Evolutionary conservation across 2,329 filamentous ascomycete genomes (phyloP).

Genomic region (Emydomyces testavorans): DNA sequence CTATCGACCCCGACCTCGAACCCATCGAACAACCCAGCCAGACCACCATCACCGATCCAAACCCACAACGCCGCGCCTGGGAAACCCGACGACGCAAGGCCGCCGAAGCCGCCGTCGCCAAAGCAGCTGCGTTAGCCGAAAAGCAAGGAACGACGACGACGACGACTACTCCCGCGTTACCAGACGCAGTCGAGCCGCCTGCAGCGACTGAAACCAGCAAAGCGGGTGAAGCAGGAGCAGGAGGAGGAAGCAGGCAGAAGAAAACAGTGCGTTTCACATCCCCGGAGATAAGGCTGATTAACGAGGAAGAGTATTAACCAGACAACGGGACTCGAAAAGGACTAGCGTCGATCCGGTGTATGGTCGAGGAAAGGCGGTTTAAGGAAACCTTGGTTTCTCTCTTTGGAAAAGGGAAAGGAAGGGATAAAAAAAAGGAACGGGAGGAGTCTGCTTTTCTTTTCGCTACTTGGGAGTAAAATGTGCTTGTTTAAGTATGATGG

Average conservation of each 20-base stretch:
- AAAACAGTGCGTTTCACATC: conserved; percentile 13
- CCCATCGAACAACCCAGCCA: not conserved
- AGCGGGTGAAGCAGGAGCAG: not conserved
- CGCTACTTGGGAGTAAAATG: no score
- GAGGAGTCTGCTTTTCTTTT: no score
- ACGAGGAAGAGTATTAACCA: not conserved
- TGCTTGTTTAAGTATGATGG: no score
- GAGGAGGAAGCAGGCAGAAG: conserved; percentile 1
- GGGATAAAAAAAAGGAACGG: not conserved
- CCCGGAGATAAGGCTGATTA: conserved; percentile 2
- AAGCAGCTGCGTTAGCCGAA: not conserved
- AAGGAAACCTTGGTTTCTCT: not conserved
- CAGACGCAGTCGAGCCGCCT: not conserved
- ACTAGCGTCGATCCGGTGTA: not conserved
- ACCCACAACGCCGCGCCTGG: not conserved
- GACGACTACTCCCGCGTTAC: not conserved
- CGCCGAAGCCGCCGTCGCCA: not conserved
- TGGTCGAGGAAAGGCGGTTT: not conserved
- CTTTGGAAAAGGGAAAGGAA: not conserved
- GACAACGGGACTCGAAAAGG: not conserved
- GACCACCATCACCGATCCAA: not conserved
- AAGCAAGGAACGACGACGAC: not conserved
- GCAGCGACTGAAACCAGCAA: not conserved
- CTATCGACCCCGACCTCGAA: not conserved
- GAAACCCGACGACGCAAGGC: conserved; percentile 4